A percentile compares a stretch with the other conserved stretches of the same genome.
Conservation (phyloP, 163 green algal genomes). For the Dunaliella salina region DNA sequence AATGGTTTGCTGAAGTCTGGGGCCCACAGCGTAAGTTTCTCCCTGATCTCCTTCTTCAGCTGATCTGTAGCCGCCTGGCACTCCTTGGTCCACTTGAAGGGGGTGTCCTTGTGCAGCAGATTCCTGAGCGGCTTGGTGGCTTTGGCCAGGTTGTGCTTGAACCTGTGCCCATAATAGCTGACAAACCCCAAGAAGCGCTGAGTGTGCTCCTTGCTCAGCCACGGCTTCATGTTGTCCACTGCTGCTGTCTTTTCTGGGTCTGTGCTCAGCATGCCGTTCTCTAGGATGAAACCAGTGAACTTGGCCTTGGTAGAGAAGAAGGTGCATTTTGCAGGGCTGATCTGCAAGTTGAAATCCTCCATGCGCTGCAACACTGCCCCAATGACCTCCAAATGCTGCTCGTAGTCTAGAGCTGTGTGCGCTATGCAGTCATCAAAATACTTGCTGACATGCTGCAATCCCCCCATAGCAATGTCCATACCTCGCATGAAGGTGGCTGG, state of each 20-base stretch:
- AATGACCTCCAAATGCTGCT: background rate
- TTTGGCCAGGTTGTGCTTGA: background rate
- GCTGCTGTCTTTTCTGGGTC: background rate
- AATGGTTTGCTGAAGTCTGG: background rate
- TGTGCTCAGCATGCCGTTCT: background rate
- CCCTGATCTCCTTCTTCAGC: background rate
- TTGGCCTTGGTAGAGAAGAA: background rate
- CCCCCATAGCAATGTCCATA: background rate
- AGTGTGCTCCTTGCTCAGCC: background rate
- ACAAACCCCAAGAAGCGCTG: background rate
- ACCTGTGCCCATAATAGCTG: background rate
- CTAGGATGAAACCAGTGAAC: background rate
- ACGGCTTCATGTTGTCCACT: background rate
- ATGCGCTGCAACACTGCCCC: background rate
- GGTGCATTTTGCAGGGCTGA: background rate
- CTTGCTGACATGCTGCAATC: background rate
- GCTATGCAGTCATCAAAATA: background rate
- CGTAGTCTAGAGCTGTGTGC: background rate
- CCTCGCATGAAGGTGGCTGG: background rate
- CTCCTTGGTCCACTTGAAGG: background rate
- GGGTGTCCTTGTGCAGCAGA: background rate
- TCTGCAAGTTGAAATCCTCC: background rate
- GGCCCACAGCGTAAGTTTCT: background rate
- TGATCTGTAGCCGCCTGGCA: background rate
- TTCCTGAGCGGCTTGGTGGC: background rate